A percentile compares a stretch with the other conserved stretches of the same genome.
Evolutionary conservation across 2,329 filamentous ascomycete species (phyloP).

Genomic region (Neurospora sp.): DNA sequence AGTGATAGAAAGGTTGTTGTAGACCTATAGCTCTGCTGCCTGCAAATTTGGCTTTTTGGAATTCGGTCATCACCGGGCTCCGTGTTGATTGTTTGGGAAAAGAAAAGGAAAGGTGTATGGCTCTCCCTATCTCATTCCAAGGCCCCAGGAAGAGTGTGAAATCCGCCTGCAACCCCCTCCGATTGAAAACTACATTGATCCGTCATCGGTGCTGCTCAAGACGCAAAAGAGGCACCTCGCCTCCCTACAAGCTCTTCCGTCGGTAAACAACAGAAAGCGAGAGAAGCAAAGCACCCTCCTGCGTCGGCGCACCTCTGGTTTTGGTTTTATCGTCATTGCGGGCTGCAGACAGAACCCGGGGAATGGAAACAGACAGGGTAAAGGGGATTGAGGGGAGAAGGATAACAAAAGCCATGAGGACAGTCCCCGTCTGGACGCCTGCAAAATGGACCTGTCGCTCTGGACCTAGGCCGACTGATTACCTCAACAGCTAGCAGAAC

Average conservation of each 20-base stretch:
- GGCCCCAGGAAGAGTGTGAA: not conserved
- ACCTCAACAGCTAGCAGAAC: not conserved
- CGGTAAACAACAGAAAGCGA: not conserved
- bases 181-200: constrained; percentile 31
- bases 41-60: constrained; percentile 34
- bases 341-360: not conserved
- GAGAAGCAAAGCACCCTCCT: not conserved
- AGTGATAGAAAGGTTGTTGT: not conserved
- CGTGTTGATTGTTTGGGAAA: constrained; percentile 6
- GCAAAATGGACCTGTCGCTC: not conserved
- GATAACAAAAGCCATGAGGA: not conserved
- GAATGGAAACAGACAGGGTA: too few relatives aligned
- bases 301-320: constrained; percentile 13
- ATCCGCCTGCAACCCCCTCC: constrained; percentile 16
- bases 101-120: not conserved
- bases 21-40: constrained; percentile 20
- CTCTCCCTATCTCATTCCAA: constrained; percentile 1
- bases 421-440: not conserved
- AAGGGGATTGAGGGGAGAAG: too few relatives aligned
- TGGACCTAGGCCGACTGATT: not conserved
- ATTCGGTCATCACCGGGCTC: constrained; percentile 27
- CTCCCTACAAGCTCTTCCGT: not conserved
- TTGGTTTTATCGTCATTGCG: constrained; percentile 11
- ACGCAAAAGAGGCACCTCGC: constrained; percentile 2
- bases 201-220: constrained; percentile 19